These are phyloP conservation scores for Lachancea meyersii DNA, from an alignment of 805 yeast genomes.

Conservation along the genomic window DNA sequence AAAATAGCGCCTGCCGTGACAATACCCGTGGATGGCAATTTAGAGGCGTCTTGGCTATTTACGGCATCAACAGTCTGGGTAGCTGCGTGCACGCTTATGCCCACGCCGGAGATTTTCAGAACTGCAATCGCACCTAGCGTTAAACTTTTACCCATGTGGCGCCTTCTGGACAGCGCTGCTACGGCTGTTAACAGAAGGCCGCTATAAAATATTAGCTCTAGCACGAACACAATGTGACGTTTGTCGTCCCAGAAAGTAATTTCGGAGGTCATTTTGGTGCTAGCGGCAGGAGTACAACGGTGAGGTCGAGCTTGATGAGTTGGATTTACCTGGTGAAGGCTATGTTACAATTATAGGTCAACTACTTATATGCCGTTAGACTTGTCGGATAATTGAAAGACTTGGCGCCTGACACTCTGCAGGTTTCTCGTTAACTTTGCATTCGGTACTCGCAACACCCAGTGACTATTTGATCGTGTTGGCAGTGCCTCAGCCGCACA, in stretches of 20 bases:
- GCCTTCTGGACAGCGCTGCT: background rate
- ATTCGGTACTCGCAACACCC: too few relatives aligned
- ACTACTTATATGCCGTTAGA: too few relatives aligned
- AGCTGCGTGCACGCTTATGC: background rate
- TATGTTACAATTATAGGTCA: too few relatives aligned
- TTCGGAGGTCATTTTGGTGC: background rate
- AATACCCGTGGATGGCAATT: background rate
- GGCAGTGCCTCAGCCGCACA: too few relatives aligned
- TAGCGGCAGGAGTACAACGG: too few relatives aligned
- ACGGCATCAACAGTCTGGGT: constrained; percentile 1
- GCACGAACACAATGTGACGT: background rate
- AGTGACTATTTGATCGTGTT: too few relatives aligned
- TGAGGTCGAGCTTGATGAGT: too few relatives aligned
- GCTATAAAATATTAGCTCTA: constrained; percentile 2
- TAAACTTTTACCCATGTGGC: background rate
- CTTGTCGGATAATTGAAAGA: too few relatives aligned
- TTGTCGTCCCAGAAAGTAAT: constrained; percentile 2
- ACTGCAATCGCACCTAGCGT: background rate
- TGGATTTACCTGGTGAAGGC: too few relatives aligned
- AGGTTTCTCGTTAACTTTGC: too few relatives aligned
- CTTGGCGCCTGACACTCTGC: too few relatives aligned
- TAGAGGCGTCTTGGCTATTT: background rate
- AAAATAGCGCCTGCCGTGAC: constrained; percentile 1
- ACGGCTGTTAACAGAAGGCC: background rate
- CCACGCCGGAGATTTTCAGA: constrained; percentile 2